Base-by-base conservation (phyloP, 202 grass and related monocot species). In the Schoenoplectus tabernaemontani region DNA sequence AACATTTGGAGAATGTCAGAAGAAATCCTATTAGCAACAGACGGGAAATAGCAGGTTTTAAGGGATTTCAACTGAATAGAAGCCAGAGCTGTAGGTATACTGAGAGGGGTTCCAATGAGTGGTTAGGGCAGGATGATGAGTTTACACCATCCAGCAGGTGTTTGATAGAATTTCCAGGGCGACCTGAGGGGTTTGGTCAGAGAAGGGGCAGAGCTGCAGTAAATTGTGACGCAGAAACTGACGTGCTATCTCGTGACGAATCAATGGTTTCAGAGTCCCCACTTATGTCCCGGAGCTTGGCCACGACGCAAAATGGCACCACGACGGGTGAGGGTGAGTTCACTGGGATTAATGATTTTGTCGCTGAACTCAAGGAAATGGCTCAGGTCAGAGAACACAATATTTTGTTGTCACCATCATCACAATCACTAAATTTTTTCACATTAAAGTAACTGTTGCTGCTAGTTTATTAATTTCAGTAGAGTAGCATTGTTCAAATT, bases 331-430 rank as follows among this genome's bases (percentile, higher is more conserved):
- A 91, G 11, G 82, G 79, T 13, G 86, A 90, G 64, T 90, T 90
- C 64, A 83, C 88, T 24, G 82, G 91, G 64, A 91, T 90, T 78
- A 77, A 82, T 88, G 96, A 95, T 82, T 88, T 95, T 85, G 90
- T 93, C 4, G 83, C 90, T 17, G 91, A 91, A 80, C 83, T 95
- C 66, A 94, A 94, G 84, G 96, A 95, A 84, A 95, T 92, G 89
- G 91, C 86, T 47, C 88, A 95, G 82, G 85, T 88, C 82, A 88
- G 91, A 73, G 82, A 83, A 81, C 81, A 72, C 38, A 23, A 34
- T n/a, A n/a, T n/a, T n/a, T n/a, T n/a, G n/a, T 11, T 56, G 28
- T n/a, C 5, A 10, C 46, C 44, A 74, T 54, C 47, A 53, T 74
- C 24, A 53, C 15, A n/a, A 34, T 74, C 26, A 74, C n/a, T 5